Conservation (phyloP, 2,329 filamentous ascomycete genomes). For the Scedosporium minutisporum region DNA sequence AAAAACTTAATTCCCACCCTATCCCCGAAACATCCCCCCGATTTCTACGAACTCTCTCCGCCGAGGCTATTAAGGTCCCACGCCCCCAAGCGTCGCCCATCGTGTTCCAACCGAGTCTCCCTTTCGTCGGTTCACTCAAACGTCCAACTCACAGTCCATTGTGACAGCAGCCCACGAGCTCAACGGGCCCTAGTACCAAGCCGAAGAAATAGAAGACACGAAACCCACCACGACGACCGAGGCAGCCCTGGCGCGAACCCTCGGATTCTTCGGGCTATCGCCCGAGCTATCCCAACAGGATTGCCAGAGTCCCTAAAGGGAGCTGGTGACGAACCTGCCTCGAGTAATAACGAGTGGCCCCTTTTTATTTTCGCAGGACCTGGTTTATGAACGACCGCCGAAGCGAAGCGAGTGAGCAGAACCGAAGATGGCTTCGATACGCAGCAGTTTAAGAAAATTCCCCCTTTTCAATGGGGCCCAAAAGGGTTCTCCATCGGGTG, state of each 20-base stretch:
- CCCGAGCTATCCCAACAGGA: not conserved
- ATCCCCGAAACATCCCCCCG: not conserved
- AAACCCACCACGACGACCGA: not conserved
- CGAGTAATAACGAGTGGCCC: not conserved
- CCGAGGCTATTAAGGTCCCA: not conserved
- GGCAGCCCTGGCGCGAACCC: constrained; percentile 2
- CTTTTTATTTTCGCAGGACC: not conserved
- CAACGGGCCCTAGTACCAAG: not conserved
- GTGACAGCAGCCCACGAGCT: not conserved
- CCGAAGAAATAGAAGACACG: not conserved
- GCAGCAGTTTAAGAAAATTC: constrained; percentile 67
- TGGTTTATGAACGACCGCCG: not conserved
- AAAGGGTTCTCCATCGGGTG: constrained; percentile 47
- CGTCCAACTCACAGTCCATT: not conserved
- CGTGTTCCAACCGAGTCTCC: not conserved
- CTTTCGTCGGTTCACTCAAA: not conserved
- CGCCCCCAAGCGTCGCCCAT: not conserved
- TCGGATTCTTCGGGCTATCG: constrained; percentile 2
- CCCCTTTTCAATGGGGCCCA: constrained; percentile 71
- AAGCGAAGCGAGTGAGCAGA: constrained; percentile 62
- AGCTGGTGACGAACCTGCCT: not conserved
- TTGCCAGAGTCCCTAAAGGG: not conserved
- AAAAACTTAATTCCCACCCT: not conserved
- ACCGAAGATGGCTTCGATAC: constrained; percentile 69
- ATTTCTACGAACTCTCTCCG: not conserved